These are phyloP conservation scores for Cutaneotrichosporon arboriforme DNA, from an alignment of 1,284 basidiomycete genomes.

Conservation along the genomic window DNA sequence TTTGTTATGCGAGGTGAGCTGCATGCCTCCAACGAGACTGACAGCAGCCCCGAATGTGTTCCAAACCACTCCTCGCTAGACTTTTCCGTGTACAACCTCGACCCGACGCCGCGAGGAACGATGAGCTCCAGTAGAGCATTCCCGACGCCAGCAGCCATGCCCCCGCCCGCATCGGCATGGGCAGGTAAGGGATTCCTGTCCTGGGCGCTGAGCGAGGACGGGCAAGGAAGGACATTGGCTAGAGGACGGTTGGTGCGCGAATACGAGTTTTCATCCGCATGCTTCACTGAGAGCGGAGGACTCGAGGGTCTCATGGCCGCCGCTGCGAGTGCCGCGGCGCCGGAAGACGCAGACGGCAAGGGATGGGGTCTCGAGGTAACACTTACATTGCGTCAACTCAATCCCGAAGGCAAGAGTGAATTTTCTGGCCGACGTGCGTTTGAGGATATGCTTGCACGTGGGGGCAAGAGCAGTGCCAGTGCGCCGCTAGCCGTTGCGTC, in stretches of 20 bases:
- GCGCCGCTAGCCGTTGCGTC: slow-evolving; percentile 13
- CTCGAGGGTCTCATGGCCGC: slow-evolving; percentile 41
- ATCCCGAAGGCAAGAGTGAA: slow-evolving; percentile 35
- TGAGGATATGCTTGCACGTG: slow-evolving; percentile 30
- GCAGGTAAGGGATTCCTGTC: slow-evolving; percentile 42
- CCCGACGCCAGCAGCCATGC: slow-evolving; percentile 1
- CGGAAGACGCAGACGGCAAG: slow-evolving; percentile 31
- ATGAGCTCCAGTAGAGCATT: slow-evolving; percentile 5
- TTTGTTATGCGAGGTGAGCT: slow-evolving; percentile 42
- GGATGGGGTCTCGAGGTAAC: slow-evolving; percentile 44
- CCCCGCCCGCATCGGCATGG: slow-evolving; percentile 17
- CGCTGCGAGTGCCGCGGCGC: slow-evolving; percentile 1
- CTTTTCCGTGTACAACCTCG: slow-evolving; percentile 44
- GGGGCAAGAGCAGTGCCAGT: slow-evolving; percentile 14
- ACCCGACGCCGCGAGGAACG: slow-evolving; percentile 20
- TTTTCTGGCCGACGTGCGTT: slow-evolving; percentile 34
- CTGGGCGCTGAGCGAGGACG: slow-evolving; percentile 34
- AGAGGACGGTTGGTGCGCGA: slow-evolving; percentile 35
- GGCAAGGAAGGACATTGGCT: slow-evolving; percentile 29
- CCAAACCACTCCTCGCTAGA: slow-evolving; percentile 33
- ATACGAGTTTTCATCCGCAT: slow-evolving; percentile 33
- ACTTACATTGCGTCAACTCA: slow-evolving; percentile 36
- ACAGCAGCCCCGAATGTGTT: slow-evolving; percentile 38
- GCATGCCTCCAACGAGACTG: neutral
- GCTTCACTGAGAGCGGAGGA: slow-evolving; percentile 31